A percentile compares a stretch with the other conserved stretches of the same genome.
phyloP scores from a whole-genome alignment of 2,329 filamentous ascomycete species.

The Alternaria sp. region DNA sequence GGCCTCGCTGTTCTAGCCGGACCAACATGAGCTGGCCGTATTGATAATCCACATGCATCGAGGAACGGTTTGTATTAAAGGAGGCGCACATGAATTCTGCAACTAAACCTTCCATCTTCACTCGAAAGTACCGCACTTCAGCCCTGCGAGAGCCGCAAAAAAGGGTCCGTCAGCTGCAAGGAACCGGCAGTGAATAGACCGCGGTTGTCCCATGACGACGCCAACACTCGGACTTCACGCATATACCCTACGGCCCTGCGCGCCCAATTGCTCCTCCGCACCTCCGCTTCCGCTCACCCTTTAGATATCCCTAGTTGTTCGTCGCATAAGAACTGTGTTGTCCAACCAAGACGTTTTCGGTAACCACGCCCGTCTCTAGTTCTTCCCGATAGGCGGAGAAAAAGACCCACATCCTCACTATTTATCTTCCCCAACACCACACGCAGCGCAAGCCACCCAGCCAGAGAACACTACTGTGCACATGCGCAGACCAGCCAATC shows the following conservation, averaged over 20 bases:
- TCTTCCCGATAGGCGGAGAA: constrained; percentile 22
- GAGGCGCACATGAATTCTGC: background rate
- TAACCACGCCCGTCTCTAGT: constrained; percentile 19
- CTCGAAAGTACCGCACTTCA: background rate
- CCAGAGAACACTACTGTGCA: constrained; percentile 26
- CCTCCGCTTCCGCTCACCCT: background rate
- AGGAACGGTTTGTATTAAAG: background rate
- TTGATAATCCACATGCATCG: background rate
- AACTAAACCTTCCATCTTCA: background rate
- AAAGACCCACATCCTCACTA: constrained; percentile 23
- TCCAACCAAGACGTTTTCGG: constrained; percentile 24
- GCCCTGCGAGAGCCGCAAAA: constrained; percentile 14
- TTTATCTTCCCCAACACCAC: constrained; percentile 19
- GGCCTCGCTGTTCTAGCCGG: background rate
- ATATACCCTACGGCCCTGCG: background rate
- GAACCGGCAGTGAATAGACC: constrained; percentile 8
- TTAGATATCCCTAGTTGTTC: constrained; percentile 5
- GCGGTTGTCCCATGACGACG: constrained; percentile 11
- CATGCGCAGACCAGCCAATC: constrained; percentile 29
- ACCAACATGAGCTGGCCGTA: background rate
- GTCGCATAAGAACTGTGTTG: constrained; percentile 11
- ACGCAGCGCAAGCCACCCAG: constrained; percentile 18
- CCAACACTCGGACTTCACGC: constrained; percentile 2
- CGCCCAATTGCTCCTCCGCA: constrained; percentile 4
- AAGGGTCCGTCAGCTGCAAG: constrained; percentile 8